Base-by-base conservation (phyloP, 2,329 filamentous ascomycete species). In the Penicillium sp. region DNA sequence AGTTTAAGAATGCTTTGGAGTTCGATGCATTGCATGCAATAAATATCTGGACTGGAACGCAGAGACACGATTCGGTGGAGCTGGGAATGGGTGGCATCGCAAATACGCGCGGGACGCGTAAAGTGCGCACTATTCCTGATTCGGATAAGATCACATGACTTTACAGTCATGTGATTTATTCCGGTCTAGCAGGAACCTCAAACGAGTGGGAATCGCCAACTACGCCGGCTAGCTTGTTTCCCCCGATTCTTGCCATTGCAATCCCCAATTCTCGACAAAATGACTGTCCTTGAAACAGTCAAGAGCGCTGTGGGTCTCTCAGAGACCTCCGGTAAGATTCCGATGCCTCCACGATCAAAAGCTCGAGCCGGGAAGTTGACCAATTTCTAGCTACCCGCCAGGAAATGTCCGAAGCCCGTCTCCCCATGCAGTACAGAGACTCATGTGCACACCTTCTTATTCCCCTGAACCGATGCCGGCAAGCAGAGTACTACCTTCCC, bases 371-470 rank as follows among this genome's bases (percentile, higher is more conserved):
- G 45, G 47, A 61, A 57, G 53, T 56, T 64, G 41, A 64, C 51
- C 30, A 32, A 16, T 46, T 40, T 42, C 47, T 62, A 68, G 69
- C 69, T 46, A 64, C 67, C 58, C 85, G 91, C 76, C 87, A 95
- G 81, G 89, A 94, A 77, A 97, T 97, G 93, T 87, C 90, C 71
- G 90, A 91, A 69, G 92, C 92, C 64, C 87, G 85, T 70, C 83
- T 97, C 47, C 93, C 94, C 11, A 77, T 97, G 51, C 83, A 89
- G 67, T 99, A 99, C 83, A 86, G 94, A 73, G 94, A 99, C 78
- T 92, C 87, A 78, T 99, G 94, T 79, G 94, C 92, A 60, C 86
- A 94, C 77, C 88, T 99, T 43, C 81, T 97, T 59, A 97, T 97
- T 61, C 94, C 94, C 14, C 83, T 99, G 66, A 99, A 99, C 80